These are phyloP conservation scores for Dendrobium huoshanense DNA, from an alignment of 106 monocot species.

Conservation along the genomic window DNA sequence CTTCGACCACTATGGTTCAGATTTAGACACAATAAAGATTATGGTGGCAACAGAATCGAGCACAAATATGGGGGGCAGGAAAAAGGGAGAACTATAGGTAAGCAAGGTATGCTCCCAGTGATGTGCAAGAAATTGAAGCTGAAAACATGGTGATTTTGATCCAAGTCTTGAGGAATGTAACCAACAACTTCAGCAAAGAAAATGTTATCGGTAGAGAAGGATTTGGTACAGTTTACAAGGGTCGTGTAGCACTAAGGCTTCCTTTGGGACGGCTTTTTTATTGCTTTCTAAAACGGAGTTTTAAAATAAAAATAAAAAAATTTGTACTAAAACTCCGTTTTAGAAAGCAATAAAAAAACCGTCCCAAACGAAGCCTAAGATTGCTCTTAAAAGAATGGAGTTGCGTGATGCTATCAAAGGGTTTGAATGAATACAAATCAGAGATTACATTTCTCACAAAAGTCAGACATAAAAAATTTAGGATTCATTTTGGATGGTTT, in stretches of 20 bases:
- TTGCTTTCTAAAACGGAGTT: no score
- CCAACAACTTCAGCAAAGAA: slow-evolving; percentile 36
- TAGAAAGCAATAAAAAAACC: no score
- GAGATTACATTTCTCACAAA: slow-evolving; percentile 45
- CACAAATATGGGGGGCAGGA: slow-evolving; percentile 9
- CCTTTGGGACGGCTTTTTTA: no score
- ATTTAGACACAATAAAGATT: slow-evolving; percentile 34
- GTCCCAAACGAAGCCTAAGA: no score
- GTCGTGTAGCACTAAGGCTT: no score
- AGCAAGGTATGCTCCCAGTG: slow-evolving; percentile 24
- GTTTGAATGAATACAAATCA: slow-evolving; percentile 35
- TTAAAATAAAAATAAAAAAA: no score
- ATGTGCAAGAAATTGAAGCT: slow-evolving; percentile 31
- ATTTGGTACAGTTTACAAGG: slow-evolving; percentile 46
- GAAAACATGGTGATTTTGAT: slow-evolving; percentile 38
- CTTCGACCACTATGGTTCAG: slow-evolving; percentile 21
- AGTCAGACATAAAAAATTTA: slow-evolving; percentile 24
- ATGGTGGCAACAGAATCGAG: slow-evolving; percentile 25
- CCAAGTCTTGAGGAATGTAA: slow-evolving; percentile 31
- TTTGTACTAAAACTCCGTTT: no score
- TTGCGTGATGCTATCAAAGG: slow-evolving; percentile 34
- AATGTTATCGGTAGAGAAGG: slow-evolving; percentile 39
- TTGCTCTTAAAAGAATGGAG: slow-evolving; percentile 51
- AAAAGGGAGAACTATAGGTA: slow-evolving; percentile 23
- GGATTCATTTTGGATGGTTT: no score